Evolutionary conservation across 345 rosid genomes (phyloP).

Genomic region (Gossypium stocksii): DNA sequence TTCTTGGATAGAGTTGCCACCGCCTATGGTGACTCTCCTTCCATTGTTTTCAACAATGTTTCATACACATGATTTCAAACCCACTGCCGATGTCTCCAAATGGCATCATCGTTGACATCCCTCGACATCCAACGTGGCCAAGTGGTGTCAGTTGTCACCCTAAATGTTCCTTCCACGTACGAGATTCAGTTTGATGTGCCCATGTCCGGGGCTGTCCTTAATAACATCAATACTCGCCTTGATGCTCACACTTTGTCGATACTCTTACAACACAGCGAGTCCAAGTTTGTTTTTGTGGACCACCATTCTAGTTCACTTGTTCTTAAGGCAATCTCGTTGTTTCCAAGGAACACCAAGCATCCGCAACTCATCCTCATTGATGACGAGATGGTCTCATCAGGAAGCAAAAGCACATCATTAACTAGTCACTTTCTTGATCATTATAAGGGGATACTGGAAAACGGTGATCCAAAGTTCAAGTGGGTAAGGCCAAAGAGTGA

Average conservation of each 20-base stretch:
- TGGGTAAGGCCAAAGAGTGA: slow-evolving; percentile 39
- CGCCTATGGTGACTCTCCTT: slow-evolving; percentile 45
- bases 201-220: slow-evolving; percentile 57
- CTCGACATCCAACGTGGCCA: slow-evolving; percentile 36
- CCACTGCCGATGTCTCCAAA: slow-evolving; percentile 52
- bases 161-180: slow-evolving; percentile 50
- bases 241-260: slow-evolving; percentile 45
- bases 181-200: slow-evolving; percentile 70
- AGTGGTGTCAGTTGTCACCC: slow-evolving; percentile 56
- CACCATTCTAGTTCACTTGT: slow-evolving; percentile 21
- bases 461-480: slow-evolving; percentile 35
- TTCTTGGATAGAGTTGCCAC: slow-evolving; percentile 52
- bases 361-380: slow-evolving; percentile 38
- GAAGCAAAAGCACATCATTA: background rate
- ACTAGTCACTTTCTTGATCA: slow-evolving; percentile 27
- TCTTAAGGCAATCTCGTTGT: slow-evolving; percentile 41
- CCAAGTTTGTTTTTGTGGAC: slow-evolving; percentile 59
- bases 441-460: slow-evolving; percentile 38
- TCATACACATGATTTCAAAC: slow-evolving; percentile 49
- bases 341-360: slow-evolving; percentile 21
- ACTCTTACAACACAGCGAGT: slow-evolving; percentile 43
- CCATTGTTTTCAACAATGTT: slow-evolving; percentile 37
- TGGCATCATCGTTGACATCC: slow-evolving; percentile 50
- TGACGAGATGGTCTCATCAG: slow-evolving; percentile 17
- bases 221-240: slow-evolving; percentile 53